Evolutionary conservation across 257 asterid species (phyloP), one percentile per base, ranked within the genome.

Genomic region (Ophiorrhiza pumila): DNA sequence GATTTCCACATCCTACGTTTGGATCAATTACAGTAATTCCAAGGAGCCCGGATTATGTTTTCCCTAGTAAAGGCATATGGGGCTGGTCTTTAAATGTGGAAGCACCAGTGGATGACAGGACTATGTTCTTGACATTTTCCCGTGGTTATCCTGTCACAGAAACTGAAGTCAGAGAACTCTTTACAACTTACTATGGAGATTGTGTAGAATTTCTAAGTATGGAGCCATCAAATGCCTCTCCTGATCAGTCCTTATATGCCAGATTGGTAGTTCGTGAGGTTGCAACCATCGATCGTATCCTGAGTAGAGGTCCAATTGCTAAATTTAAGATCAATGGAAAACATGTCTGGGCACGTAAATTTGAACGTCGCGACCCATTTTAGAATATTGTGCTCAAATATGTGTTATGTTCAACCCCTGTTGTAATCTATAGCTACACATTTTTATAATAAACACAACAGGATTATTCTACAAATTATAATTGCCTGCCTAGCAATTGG

Each of bases 1-100:
- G 83, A 43, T 80, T 80, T 23, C 78, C 78, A n/a, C 78, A 80
- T 52, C 80, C 81, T 3, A 68, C 32, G 1, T 77, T 69, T n/a
- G 81, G 84, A 18, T 6, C 37, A 0, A 13, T 77, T 7, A 31
- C 39, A 3, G 35, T 77, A 2, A 57, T 80, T 29, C 77, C 72
- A 5, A 65, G 77, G 23, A 7, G 8, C 1, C 60, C 17, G 25
- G 69, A 58, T n/a, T 58, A 29, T 18, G 61, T 47, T 27, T 39
- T 80, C 64, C 56, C 81, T 0, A 35, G 55, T 1, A 23, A 45
- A 13, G 62, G 53, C 20, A 34, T 9, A 9, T 69, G 71, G 70
- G 74, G 74, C 2, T 75, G 75, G 78, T 35, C 74, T 6, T n/a
- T 37, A 42, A 52, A 61, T 0, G 37, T 32, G 14, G 64, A 59